Conservation (phyloP, 2,329 filamentous ascomycete genomes). For the Trichoderma atroviride region DNA sequence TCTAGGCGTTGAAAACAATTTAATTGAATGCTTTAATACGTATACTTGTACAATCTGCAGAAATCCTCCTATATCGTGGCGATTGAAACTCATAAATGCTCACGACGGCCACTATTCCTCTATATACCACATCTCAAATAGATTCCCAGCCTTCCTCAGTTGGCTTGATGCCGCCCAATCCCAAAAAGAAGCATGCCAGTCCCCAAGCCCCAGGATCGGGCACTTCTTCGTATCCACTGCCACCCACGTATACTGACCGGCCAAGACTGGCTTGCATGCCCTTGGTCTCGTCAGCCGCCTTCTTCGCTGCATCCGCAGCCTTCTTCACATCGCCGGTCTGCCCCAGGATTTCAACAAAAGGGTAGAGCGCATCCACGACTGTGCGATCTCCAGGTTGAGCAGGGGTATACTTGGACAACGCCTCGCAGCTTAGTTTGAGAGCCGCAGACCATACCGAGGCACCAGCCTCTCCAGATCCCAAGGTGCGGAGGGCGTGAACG, state of each 20-base stretch:
- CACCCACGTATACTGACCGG: constrained; percentile 46
- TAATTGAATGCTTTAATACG: constrained; percentile 21
- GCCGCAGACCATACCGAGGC: constrained; percentile 61
- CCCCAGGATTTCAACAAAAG: constrained; percentile 76
- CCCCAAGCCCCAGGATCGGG: constrained; percentile 71
- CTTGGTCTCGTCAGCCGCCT: constrained; percentile 82
- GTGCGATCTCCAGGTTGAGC: constrained; percentile 89
- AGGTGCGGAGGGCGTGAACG: constrained; percentile 60
- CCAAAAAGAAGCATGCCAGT: constrained; percentile 78
- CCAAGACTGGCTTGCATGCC: constrained; percentile 91
- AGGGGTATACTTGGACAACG: constrained; percentile 82
- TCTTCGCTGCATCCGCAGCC: constrained; percentile 74
- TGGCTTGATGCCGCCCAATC: constrained; percentile 62
- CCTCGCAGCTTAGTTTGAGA: constrained; percentile 69
- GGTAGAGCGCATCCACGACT: constrained; percentile 83
- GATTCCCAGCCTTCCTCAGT: constrained; percentile 44
- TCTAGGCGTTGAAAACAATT: constrained; percentile 45
- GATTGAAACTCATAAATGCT: neutral
- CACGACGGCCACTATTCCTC: constrained; percentile 29
- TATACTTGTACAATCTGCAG: neutral
- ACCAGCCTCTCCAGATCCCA: constrained; percentile 45
- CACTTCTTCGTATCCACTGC: constrained; percentile 52
- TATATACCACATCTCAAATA: constrained; percentile 31
- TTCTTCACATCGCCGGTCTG: constrained; percentile 66
- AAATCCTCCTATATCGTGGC: neutral